phyloP scores from a whole-genome alignment of 495 filamentous ascomycete species.

The Cercophora samala region DNA sequence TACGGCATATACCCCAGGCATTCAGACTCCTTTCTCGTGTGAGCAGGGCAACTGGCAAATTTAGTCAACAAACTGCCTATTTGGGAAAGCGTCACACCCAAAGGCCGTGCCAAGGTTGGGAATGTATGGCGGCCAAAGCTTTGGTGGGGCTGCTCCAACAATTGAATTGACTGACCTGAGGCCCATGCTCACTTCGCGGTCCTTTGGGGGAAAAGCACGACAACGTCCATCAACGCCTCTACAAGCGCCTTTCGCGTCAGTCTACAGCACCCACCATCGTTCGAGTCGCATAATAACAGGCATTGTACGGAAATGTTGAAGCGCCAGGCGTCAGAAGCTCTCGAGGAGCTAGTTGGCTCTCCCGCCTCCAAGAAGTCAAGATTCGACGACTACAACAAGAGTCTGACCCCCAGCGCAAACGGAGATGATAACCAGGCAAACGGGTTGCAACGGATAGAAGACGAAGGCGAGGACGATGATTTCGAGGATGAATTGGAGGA shows the following conservation, averaged over 20 bases:
- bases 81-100: neutral
- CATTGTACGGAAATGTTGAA: conserved; percentile 44
- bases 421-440: conserved; percentile 12
- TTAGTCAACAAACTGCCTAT: neutral
- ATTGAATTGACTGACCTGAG: neutral
- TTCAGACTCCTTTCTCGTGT: conserved; percentile 49
- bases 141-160: conserved; percentile 6
- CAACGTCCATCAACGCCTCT: neutral
- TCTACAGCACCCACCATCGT: neutral
- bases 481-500: conserved; percentile 40
- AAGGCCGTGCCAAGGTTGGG: neutral
- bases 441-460: neutral
- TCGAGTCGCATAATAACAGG: neutral
- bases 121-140: conserved; percentile 5
- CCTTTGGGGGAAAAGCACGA: neutral
- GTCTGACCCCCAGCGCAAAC: conserved; percentile 31
- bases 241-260: neutral
- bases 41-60: neutral
- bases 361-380: conserved; percentile 75
- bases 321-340: conserved; percentile 68
- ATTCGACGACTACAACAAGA: conserved; percentile 53
- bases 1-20: conserved; percentile 66
- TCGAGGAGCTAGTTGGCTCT: conserved; percentile 66
- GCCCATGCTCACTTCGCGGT: conserved; percentile 5
- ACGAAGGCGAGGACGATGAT: conserved; percentile 21